Evolutionary conservation across 139 green algal genomes (phyloP), one percentile per base, ranked within the genome.

Genomic region (Tetradesmus obliquus): DNA sequence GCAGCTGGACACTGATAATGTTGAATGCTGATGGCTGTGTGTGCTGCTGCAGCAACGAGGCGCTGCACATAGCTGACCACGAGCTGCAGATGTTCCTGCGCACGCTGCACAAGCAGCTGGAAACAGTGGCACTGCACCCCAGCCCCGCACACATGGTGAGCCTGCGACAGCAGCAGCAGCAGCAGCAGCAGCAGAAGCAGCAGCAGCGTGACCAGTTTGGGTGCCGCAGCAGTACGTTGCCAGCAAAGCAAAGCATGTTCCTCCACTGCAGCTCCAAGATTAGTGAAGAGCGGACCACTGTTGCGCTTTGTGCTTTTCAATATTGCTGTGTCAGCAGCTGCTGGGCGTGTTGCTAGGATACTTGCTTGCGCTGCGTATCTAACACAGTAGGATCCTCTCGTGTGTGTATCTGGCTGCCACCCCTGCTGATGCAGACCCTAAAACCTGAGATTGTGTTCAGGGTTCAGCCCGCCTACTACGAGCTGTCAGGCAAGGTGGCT

Each of bases 101-200:
- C 19, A 71, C 7, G 2, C 60, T 92, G 20, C 80, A 88, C 17
- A 88, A 88, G 9, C 80, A 92, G 62, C 80, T 92, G 9, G 88
- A 92, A 5, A 92, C 79, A 55, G 66, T 92, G 9, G 88, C 79
- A 1, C 80, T 92, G 22, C 80, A 92, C 51, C 88, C 88, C 10
- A 71, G 17, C 32, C 88, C 88, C 55, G 32, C 22, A 24, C 55
- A 66, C 62, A 81, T 91, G 88, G 88, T 91, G 57, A 12, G 85
- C n/a, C 4, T 5, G 10, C 9, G 71, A 10, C 8, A 79, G 69
- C 69, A 79, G 69, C 69, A 79, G 76, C 10, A 53, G 80, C 80
- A 85, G 12, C n/a, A 82, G 74, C 22, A 82, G 74, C n/a, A 82
- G 74, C 74, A 17, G 74, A 3, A 82, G 74, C 74, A 82, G 22